Evolutionary conservation across 257 asterid species (phyloP).

Genomic region (Solanum pimpinellifolium): DNA sequence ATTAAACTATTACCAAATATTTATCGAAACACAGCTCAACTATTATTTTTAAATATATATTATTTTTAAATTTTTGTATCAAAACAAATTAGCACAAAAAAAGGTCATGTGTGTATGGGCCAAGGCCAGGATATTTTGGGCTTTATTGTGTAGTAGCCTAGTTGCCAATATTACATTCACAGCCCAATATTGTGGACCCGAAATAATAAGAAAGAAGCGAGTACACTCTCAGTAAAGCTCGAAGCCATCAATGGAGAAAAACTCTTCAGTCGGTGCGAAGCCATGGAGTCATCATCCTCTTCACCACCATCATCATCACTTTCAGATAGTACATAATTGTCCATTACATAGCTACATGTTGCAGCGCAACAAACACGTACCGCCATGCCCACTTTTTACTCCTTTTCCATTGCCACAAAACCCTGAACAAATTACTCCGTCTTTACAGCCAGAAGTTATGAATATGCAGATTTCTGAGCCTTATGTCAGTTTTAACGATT

Average conservation of each 20-base stretch:
- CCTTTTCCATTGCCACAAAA: conserved; percentile 7
- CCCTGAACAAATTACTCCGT: not conserved
- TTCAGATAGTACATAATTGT: conserved; percentile 37
- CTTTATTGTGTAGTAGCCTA: not conserved
- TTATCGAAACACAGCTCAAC: not conserved
- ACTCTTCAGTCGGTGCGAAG: not conserved
- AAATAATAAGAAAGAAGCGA: not conserved
- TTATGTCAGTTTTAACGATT: not conserved
- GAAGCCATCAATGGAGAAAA: not conserved
- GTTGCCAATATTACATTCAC: not conserved
- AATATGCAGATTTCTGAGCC: conserved; percentile 2
- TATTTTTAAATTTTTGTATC: too few relatives aligned
- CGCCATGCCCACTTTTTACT: conserved; percentile 28
- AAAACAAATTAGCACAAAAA: not conserved
- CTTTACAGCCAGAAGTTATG: not conserved
- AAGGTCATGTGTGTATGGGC: too few relatives aligned
- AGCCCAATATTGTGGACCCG: not conserved
- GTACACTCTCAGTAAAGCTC: not conserved
- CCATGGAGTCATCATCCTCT: not conserved
- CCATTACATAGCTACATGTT: conserved; percentile 41
- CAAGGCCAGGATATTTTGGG: not conserved
- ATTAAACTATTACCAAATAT: not conserved
- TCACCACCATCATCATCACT: conserved; percentile 15
- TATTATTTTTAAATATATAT: not conserved
- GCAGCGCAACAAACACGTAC: conserved; percentile 28